Evolutionary conservation across 129 eudicot genomes (phyloP).

Genomic region (Mikania micrantha): DNA sequence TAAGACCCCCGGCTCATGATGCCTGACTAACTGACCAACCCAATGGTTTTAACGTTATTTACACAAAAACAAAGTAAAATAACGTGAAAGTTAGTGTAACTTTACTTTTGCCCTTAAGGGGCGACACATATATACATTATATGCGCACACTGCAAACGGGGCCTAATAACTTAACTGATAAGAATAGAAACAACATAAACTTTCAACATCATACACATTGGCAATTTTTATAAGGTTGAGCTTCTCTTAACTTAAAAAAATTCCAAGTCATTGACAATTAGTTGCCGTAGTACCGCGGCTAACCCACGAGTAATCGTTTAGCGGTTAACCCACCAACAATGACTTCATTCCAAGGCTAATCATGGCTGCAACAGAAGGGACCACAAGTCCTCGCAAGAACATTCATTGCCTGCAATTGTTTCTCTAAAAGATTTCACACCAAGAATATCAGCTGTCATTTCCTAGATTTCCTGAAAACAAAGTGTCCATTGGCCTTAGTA

Average conservation of each 20-base stretch:
- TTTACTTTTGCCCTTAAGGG: no score
- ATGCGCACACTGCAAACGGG: no score
- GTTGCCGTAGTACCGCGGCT: constrained; percentile 81
- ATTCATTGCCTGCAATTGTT: no score
- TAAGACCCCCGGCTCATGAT: no score
- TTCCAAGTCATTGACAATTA: constrained; percentile 68
- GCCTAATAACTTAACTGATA: no score
- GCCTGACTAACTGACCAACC: no score
- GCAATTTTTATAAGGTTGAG: constrained; percentile 62
- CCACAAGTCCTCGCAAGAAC: constrained; percentile 84
- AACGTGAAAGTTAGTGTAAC: no score
- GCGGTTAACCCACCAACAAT: constrained; percentile 74
- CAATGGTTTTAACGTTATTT: no score
- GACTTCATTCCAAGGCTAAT: constrained; percentile 85
- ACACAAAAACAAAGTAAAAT: not conserved
- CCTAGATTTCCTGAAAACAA: constrained; percentile 73
- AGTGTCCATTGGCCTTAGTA: not conserved
- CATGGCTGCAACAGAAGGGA: constrained; percentile 61
- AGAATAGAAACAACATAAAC: not conserved
- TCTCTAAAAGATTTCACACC: no score
- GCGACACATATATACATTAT: no score
- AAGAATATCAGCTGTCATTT: constrained; percentile 75
- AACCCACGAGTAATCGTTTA: constrained; percentile 78
- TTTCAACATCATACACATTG: constrained; percentile 26
- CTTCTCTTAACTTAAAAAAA: constrained; percentile 79